Evolutionary conservation across 192 early-diverging fungal species (phyloP).

Genomic region (Coemansia sp.): DNA sequence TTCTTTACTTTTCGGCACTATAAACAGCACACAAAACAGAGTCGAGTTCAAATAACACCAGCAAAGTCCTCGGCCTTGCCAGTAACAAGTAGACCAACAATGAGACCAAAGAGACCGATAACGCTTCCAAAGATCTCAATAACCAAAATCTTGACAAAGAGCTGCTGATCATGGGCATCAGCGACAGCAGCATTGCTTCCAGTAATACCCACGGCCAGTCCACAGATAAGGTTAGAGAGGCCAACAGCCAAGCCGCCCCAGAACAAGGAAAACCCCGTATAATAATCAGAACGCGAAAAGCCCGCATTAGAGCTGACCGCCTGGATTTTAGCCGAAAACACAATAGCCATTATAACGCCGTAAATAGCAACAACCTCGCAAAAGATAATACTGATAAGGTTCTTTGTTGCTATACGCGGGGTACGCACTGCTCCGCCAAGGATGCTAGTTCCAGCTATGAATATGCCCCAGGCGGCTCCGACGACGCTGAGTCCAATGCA

Average conservation of each 20-base stretch:
- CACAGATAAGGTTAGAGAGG: constrained; percentile 89
- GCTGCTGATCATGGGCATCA: constrained; percentile 87
- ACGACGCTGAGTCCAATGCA: constrained; percentile 87
- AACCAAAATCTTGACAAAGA: constrained; percentile 97
- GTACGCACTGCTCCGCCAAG: constrained; percentile 86
- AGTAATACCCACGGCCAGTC: constrained; percentile 88
- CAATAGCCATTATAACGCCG: constrained; percentile 97
- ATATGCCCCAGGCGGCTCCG: constrained; percentile 98
- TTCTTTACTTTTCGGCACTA: no score
- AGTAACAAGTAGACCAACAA: constrained; percentile 82
- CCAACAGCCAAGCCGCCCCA: constrained; percentile 97
- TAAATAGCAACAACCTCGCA: constrained; percentile 99
- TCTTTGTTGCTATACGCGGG: constrained; percentile 93
- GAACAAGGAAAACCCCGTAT: constrained; percentile 90
- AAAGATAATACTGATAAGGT: constrained; percentile 98
- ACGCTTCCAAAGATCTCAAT: constrained; percentile 97
- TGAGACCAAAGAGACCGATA: constrained; percentile 94
- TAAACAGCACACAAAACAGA: no score
- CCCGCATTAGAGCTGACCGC: constrained; percentile 52
- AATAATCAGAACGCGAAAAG: constrained; percentile 65
- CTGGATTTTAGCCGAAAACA: constrained; percentile 84
- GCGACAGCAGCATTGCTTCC: constrained; percentile 93
- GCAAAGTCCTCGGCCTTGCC: constrained; percentile 54
- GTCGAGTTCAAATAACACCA: constrained; percentile 6
- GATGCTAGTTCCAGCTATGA: constrained; percentile 84